phyloP scores from a whole-genome alignment of 192 early-diverging fungal species.

The Entophlyctis luteolus region DNA sequence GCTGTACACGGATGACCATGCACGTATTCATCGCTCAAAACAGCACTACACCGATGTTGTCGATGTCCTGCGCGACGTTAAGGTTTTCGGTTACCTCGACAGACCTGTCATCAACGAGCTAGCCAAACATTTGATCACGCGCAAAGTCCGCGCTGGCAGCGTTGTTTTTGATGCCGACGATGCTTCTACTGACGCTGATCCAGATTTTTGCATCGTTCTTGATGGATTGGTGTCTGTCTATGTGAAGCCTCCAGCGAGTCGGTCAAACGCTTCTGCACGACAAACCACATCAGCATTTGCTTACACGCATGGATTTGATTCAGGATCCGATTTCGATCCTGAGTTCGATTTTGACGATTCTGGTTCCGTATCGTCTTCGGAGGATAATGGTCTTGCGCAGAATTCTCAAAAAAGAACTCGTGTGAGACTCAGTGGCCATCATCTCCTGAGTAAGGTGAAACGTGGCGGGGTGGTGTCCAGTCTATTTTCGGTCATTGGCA shows the following conservation, averaged over 20 bases:
- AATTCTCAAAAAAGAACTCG: slow-evolving; percentile 13
- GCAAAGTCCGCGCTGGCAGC: slow-evolving; percentile 50
- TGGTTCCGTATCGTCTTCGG: too few relatives aligned
- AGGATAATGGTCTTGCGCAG: slow-evolving; percentile 36
- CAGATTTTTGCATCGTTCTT: slow-evolving; percentile 90
- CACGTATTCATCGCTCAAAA: slow-evolving; percentile 74
- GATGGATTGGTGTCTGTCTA: slow-evolving; percentile 92
- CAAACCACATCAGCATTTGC: not conserved
- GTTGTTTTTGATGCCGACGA: not conserved
- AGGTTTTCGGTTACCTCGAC: slow-evolving; percentile 95
- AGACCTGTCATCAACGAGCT: slow-evolving; percentile 95
- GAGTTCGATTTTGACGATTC: slow-evolving; percentile 32
- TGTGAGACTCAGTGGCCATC: slow-evolving; percentile 39
- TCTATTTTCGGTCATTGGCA: slow-evolving; percentile 84
- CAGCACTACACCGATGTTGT: slow-evolving; percentile 46
- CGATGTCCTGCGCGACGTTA: slow-evolving; percentile 21
- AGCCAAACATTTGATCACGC: slow-evolving; percentile 75
- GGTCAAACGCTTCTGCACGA: not conserved
- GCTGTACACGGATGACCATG: slow-evolving; percentile 75
- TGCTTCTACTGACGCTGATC: slow-evolving; percentile 54
- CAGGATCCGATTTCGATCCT: slow-evolving; percentile 29
- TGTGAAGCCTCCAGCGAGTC: slow-evolving; percentile 47
- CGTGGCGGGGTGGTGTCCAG: slow-evolving; percentile 78
- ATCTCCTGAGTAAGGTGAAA: slow-evolving; percentile 82
- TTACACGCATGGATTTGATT: slow-evolving; percentile 8